These are phyloP conservation scores for Leptographium flavum DNA, from an alignment of 2,329 filamentous ascomycete species.

Conservation along the genomic window DNA sequence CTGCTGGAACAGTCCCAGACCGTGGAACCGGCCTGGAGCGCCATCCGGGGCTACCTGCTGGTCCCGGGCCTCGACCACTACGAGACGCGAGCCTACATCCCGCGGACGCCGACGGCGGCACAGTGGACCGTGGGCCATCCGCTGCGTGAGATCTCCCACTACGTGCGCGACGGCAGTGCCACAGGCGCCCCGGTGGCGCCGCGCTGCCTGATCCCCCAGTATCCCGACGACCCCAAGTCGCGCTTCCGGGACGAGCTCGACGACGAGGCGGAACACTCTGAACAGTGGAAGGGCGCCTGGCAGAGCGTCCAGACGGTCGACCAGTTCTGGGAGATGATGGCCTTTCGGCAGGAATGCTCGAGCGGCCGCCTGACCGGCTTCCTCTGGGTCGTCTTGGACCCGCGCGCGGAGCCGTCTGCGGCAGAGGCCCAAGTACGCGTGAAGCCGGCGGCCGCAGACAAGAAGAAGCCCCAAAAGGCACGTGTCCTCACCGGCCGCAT, in stretches of 20 bases:
- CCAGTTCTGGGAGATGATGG: slow-evolving; percentile 99
- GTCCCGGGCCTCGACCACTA: slow-evolving; percentile 76
- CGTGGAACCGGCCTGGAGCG: slow-evolving; percentile 20
- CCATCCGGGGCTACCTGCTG: slow-evolving; percentile 63
- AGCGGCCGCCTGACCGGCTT: slow-evolving; percentile 87
- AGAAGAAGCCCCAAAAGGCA: slow-evolving; percentile 33
- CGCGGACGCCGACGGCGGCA: slow-evolving; percentile 34
- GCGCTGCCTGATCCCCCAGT: slow-evolving; percentile 74
- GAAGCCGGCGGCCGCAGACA: slow-evolving; percentile 16
- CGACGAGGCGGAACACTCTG: slow-evolving; percentile 54
- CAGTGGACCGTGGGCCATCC: slow-evolving; percentile 60
- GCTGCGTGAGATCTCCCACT: slow-evolving; percentile 49
- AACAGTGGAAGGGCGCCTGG: slow-evolving; percentile 56
- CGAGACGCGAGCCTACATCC: slow-evolving; percentile 69
- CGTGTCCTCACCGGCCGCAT: slow-evolving; percentile 46
- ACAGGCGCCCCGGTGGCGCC: slow-evolving; percentile 50
- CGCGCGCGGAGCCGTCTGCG: slow-evolving; percentile 13
- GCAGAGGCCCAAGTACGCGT: background rate
- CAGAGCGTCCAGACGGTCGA: slow-evolving; percentile 68
- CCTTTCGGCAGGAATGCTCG: slow-evolving; percentile 88
- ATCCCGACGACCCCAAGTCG: slow-evolving; percentile 90
- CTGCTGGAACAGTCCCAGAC: slow-evolving; percentile 34
- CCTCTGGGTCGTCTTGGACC: slow-evolving; percentile 78
- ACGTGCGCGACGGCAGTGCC: slow-evolving; percentile 43
- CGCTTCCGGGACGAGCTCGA: slow-evolving; percentile 82